Evolutionary conservation across 495 filamentous ascomycete species (phyloP).

Genomic region (Cladorrhinum samala): DNA sequence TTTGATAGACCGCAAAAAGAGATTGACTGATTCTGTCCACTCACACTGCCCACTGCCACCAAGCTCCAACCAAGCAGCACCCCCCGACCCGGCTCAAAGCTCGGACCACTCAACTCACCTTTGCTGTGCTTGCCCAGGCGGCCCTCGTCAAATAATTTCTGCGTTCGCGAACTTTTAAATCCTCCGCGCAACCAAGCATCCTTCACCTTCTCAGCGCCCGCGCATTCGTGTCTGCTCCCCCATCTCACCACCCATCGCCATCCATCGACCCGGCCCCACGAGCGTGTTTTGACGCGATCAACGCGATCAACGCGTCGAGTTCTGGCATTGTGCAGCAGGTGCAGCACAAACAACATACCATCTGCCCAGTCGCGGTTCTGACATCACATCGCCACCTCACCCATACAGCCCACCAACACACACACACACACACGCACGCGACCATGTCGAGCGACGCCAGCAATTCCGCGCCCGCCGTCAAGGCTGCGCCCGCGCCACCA

Average conservation of each 20-base stretch:
- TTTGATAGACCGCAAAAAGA: neutral
- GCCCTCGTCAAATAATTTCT: constrained; percentile 26
- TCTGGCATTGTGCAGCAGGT: constrained; percentile 5
- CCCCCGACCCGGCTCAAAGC: constrained; percentile 18
- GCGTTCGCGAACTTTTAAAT: constrained; percentile 24
- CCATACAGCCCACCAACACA: neutral
- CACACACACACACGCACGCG: constrained; percentile 1
- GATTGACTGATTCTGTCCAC: neutral
- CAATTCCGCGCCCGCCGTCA: constrained; percentile 10
- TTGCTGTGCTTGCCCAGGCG: constrained; percentile 11
- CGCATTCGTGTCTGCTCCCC: constrained; percentile 18
- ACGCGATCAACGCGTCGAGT: constrained; percentile 29
- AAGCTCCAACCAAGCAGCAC: constrained; percentile 5
- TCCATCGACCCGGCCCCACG: constrained; percentile 16
- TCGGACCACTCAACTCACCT: constrained; percentile 23
- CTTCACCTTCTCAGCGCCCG: constrained; percentile 18
- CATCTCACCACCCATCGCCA: constrained; percentile 21
- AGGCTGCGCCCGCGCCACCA: constrained; percentile 12
- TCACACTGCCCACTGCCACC: neutral
- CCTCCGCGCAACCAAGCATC: constrained; percentile 20
- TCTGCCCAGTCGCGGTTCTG: constrained; percentile 10
- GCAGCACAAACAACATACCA: constrained; percentile 14
- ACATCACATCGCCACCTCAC: constrained; percentile 22
- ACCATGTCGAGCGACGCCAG: constrained; percentile 20
- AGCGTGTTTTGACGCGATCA: constrained; percentile 6